Base-by-base conservation (phyloP, 2,329 filamentous ascomycete species). In the Seiridium unicorne region DNA sequence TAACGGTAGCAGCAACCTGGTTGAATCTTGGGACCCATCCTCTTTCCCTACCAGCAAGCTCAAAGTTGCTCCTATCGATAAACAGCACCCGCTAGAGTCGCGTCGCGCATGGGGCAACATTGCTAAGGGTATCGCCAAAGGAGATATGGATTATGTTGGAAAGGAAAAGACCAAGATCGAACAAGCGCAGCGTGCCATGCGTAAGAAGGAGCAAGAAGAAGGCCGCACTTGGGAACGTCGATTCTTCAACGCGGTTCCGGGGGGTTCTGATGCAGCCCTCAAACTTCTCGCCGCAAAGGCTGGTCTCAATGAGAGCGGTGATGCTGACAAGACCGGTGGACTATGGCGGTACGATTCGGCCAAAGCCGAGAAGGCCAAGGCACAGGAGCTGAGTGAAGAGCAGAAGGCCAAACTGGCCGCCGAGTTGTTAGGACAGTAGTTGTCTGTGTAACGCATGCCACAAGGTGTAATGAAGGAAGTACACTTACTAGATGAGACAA, bases 41-140 rank as follows among this genome's bases (percentile, higher is more conserved):
- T 60, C 55, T 11, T 62, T 40, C 36, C 65, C 62, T 3, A 62
- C 55, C 46, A 66, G 64, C 59, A 63, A 69, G 59, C 69, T 80
- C 36, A 70, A 72, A 3, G 65, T 78, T 1, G 68, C 65, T 3
- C 84, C 88, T 0, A 68, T 90, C 6, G 86, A 90, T 44, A 74
- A 89, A 61, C 92, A 96, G 75, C 90, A 94, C 64, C 84, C 89
- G 1, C 88, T 92, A 69, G 93, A 97, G 77, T 90, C 89, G 7
- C 84, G 92, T 9, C 83, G 86, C 44, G 93, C 93, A 1, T 97
- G 93, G 93, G 79, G 80, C 38, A 89, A 89, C 63, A 92, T 97
- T 3, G 88, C 91, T 0, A 80, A 82, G 3, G 90, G 87, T 32
- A 89, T 97, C 60, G 75, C 80, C n/a, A 81, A 80, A 61, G 90